Base-by-base conservation (phyloP, 768 basidiomycete genomes). In the Boletus rubroflammeus region DNA sequence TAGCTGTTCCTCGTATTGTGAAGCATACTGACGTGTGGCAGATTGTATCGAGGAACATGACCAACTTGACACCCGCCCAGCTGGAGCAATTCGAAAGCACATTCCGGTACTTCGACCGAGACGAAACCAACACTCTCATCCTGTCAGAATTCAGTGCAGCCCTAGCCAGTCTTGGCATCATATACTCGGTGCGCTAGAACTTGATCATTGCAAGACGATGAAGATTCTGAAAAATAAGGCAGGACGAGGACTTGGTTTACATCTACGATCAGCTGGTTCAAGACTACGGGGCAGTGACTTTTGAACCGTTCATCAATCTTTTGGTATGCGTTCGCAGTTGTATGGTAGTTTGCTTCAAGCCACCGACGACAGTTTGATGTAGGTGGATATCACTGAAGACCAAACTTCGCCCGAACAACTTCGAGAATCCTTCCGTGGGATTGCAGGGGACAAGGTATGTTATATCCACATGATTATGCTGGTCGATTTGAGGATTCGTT, bases 361-460 rank as follows among this genome's bases (percentile, higher is more conserved):
- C 41, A 51, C 47, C 41, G 19, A 57, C 19, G 38, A 51, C 17
- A 31, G 13, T 50, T 39, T 38, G 58, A 29, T 25, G 17, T 36
- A 98, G 95, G 92, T 96, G 50, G 93, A 93, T 26, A 94, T 97
- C 56, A 94, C 84, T 28, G 95, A 98, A 73, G 97, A 99, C 67
- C 92, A 97, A 53, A 93, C 92, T 4, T 89, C 94, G 3, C 82
- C 88, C 0, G 93, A 94, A 38, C 96, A 98, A 65, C 80, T 99
- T 60, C 84, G 89, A 19, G 93, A 93, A 54, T 85, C 95, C 2
- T 99, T 99, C 83, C 85, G 91, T 28, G 90, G 90, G 3, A 89
- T 97, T 15, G 93, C 95, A 1, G 81, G 78, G 10, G 88, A 93
- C 67, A 98, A 98, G 83, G 95, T 90, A 50, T 29, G 77, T 57